Evolutionary conservation across 768 basidiomycete species (phyloP).

Genomic region (Chalciporus chontae): DNA sequence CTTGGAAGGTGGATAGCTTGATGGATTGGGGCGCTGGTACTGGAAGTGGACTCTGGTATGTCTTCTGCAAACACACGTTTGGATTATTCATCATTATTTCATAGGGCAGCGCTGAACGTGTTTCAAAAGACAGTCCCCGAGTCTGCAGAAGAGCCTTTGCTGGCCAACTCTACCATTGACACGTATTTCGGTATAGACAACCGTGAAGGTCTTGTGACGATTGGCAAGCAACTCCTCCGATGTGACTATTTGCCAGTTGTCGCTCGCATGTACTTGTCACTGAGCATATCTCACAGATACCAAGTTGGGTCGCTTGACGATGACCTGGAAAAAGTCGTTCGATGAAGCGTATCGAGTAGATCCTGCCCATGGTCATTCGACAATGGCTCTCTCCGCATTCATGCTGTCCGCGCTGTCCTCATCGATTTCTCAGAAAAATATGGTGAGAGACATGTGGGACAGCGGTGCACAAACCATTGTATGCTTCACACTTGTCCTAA

Average conservation of each 20-base stretch:
- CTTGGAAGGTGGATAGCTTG: slow-evolving; percentile 58
- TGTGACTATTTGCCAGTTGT: slow-evolving; percentile 36
- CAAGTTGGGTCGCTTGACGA: slow-evolving; percentile 41
- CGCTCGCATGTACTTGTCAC: slow-evolving; percentile 6
- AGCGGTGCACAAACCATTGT: slow-evolving; percentile 86
- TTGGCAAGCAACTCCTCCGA: slow-evolving; percentile 61
- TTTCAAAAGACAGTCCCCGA: slow-evolving; percentile 46
- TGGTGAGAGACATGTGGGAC: slow-evolving; percentile 87
- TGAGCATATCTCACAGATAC: slow-evolving; percentile 39
- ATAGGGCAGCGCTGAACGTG: slow-evolving; percentile 63
- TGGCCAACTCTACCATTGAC: slow-evolving; percentile 49
- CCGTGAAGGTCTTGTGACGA: slow-evolving; percentile 62
- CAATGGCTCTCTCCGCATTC: slow-evolving; percentile 83
- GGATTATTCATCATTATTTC: slow-evolving; percentile 10
- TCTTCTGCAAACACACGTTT: neutral
- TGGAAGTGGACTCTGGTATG: slow-evolving; percentile 81
- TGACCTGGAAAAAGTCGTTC: slow-evolving; percentile 59
- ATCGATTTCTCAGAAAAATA: slow-evolving; percentile 53
- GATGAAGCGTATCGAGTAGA: slow-evolving; percentile 42
- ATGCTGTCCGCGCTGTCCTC: slow-evolving; percentile 71
- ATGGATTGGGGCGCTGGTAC: slow-evolving; percentile 85
- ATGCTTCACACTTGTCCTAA: neutral
- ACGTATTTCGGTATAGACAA: slow-evolving; percentile 77
- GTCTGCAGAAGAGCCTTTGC: slow-evolving; percentile 31
- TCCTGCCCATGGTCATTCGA: slow-evolving; percentile 42